Base-by-base conservation (phyloP, 2,329 filamentous ascomycete genomes). In the Gaeumannomyces sp. region DNA sequence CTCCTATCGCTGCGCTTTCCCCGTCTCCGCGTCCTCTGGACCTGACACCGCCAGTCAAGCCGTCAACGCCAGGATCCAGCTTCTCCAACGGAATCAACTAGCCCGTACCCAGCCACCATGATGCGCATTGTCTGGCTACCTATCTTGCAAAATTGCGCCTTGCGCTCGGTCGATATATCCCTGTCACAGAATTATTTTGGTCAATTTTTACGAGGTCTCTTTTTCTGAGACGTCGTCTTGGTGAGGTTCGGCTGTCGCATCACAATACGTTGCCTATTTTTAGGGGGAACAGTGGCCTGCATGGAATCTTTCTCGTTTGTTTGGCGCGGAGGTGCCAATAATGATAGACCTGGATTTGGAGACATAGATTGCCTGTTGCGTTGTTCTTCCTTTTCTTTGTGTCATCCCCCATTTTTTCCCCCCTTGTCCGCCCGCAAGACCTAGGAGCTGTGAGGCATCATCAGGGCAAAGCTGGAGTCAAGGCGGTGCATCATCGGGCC, bases 41-140 rank as follows among this genome's bases (percentile, higher is more conserved):
- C 65, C 72, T 87, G 62, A 85, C 83, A 22, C 86, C 87, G 29
- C 87, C 86, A 2, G 78, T 85, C 68, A 87, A 90, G 76, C 77
- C 62, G 56, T 31, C 62, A 19, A 63, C 66, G 14, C 61, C 61
- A 11, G 61, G 63, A 53, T 62, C 61, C n/a, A 63, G 63, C 16
- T 62, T 66, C 45, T 29, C 50, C 57, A 64, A 38, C 33, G 58
- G 62, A n/a, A 38, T 25, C 7, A 59, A 57, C 50, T 57, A 35
- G 28, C 16, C 11, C 22, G 45, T 22, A 11, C n/a, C 22, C 19
- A 53, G 19, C 22, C 19, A 10, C 45, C 7, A n/a, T n/a, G 45
- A 10, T 53, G 45, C 14, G 45, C 45, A 38, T 38, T 61, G 27
- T 25, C 59, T 28, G 25, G 22, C 29, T 25, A 27, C 31, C 31